These are phyloP conservation scores for Antrodiella citrinella DNA, from an alignment of 768 basidiomycete genomes.

Conservation along the genomic window DNA sequence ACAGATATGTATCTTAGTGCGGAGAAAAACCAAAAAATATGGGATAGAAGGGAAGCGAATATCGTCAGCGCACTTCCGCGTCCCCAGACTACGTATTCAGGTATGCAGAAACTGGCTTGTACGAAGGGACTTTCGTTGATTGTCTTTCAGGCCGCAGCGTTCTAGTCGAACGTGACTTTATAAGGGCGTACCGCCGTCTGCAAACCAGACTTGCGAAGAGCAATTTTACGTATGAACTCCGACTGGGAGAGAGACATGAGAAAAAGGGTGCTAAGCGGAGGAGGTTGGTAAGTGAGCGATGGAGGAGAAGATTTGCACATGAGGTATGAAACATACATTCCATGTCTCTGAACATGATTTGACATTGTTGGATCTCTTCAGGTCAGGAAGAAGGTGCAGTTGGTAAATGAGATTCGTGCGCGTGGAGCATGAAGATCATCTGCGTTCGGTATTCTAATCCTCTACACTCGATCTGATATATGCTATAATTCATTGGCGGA, in stretches of 20 bases:
- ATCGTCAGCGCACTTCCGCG: too few species aligned
- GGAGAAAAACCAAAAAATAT: too few species aligned
- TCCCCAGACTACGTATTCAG: conserved; percentile 37
- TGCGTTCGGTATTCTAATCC: conserved; percentile 1
- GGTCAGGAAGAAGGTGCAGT: conserved; percentile 78
- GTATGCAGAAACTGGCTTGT: conserved; percentile 23
- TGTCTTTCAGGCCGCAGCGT: conserved; percentile 58
- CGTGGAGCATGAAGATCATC: conserved; percentile 9
- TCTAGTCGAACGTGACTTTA: conserved; percentile 33
- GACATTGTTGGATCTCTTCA: conserved; percentile 24
- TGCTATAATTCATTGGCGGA: too few species aligned
- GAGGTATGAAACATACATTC: conserved; percentile 42
- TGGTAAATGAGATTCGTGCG: conserved; percentile 71
- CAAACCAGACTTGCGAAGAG: conserved; percentile 47
- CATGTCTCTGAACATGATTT: conserved; percentile 9
- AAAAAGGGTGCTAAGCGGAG: conserved; percentile 77
- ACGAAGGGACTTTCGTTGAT: conserved; percentile 1
- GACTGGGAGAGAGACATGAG: conserved; percentile 57
- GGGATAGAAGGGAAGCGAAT: too few species aligned
- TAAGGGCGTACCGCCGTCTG: conserved; percentile 39
- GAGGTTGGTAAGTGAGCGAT: conserved; percentile 65
- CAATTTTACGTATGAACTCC: conserved; percentile 42
- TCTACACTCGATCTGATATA: not conserved
- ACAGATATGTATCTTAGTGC: too few species aligned
- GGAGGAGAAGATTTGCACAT: conserved; percentile 73